These are phyloP conservation scores for Eutrema salsugineum DNA, from an alignment of 441 rosid genomes.

Conservation along the genomic window DNA sequence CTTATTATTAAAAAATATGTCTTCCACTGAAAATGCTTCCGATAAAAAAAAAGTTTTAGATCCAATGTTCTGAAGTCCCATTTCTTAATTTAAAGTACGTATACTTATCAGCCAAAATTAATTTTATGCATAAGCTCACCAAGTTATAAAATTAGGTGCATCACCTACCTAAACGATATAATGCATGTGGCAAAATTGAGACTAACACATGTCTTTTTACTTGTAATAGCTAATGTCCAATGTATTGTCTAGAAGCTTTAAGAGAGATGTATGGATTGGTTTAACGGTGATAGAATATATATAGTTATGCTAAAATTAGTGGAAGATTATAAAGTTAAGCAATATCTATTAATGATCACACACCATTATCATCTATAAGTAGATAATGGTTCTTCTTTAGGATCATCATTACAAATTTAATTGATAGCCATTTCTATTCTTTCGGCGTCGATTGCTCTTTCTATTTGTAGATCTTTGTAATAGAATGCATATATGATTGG, in stretches of 20 bases:
- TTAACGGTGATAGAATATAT: not conserved
- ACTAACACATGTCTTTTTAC: constrained; percentile 3
- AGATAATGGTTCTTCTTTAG: not conserved
- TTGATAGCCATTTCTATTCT: not conserved
- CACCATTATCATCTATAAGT: not conserved
- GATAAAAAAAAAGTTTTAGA: too few relatives aligned
- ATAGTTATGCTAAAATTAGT: constrained; percentile 6
- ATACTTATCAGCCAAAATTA: not conserved
- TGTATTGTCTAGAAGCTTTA: constrained; percentile 8
- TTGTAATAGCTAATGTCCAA: not conserved
- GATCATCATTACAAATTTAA: not conserved
- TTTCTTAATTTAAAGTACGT: not conserved
- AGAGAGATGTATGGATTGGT: not conserved
- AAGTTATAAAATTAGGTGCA: constrained; percentile 15
- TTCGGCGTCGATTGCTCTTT: not conserved
- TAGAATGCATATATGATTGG: not conserved
- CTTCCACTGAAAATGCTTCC: too few relatives aligned
- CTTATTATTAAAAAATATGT: too few relatives aligned
- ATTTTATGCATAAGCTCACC: not conserved
- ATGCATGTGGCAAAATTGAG: constrained; percentile 25
- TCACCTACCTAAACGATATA: constrained; percentile 30
- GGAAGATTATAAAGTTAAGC: not conserved
- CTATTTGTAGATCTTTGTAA: not conserved
- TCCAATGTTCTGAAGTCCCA: too few relatives aligned
- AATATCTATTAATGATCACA: not conserved